Percentiles rank a stretch among this genome's conserved stretches.
phyloP scores from a whole-genome alignment of 2,329 filamentous ascomycete genomes.

The Pseudogymnoascus sp. region DNA sequence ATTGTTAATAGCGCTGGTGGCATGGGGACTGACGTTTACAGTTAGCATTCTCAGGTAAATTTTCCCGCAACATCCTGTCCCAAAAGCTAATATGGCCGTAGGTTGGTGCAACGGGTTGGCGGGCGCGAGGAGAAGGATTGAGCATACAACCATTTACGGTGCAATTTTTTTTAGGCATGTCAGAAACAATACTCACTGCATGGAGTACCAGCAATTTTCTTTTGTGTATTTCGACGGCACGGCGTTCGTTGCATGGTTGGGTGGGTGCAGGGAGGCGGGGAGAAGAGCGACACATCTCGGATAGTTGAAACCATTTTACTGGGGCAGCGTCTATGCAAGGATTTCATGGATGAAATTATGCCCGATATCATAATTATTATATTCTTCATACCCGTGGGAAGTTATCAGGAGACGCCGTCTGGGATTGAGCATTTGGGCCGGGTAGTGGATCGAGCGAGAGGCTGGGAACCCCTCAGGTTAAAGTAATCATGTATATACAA shows the following conservation, averaged over 20 bases:
- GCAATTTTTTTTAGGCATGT: neutral
- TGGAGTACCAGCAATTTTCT: conserved; percentile 6
- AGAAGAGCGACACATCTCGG: neutral
- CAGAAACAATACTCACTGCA: neutral
- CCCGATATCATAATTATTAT: conserved; percentile 7
- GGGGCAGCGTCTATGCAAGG: neutral
- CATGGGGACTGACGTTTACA: conserved; percentile 87
- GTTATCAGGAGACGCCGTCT: neutral
- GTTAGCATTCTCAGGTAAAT: conserved; percentile 67
- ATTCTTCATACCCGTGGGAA: neutral
- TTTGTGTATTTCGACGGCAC: neutral
- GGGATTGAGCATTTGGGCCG: neutral
- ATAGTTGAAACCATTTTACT: neutral
- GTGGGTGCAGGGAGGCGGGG: neutral
- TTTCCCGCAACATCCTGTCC: neutral
- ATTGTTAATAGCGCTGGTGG: conserved; percentile 70
- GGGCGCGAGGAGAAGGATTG: conserved; percentile 41
- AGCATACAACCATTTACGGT: neutral
- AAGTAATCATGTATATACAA: conserved; percentile 3
- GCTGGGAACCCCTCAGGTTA: neutral
- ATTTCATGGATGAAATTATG: conserved; percentile 6
- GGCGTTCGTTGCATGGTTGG: conserved; percentile 7
- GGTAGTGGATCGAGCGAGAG: neutral
- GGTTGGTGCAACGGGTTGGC: conserved; percentile 53
- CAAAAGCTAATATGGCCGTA: conserved; percentile 27